Percentiles rank a stretch among this genome's conserved stretches.
Conservation (phyloP, 768 basidiomycete species). For the Coprinopsis sp. region DNA sequence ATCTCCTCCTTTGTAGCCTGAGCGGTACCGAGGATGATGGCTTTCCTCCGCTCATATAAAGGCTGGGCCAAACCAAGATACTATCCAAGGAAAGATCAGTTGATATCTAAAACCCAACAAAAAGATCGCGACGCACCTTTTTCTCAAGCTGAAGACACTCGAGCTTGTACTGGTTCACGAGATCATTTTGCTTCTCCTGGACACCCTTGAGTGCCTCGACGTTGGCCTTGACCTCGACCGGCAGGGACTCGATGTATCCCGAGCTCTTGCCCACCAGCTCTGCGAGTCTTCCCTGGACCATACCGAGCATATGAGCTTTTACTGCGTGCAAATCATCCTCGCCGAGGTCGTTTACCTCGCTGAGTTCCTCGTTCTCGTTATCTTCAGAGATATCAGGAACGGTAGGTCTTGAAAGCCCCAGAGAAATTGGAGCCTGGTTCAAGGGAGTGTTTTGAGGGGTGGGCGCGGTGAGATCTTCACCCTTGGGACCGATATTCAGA, state of each 20-base stretch:
- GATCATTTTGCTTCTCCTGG: constrained; percentile 84
- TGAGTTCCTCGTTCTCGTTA: constrained; percentile 56
- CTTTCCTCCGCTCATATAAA: constrained; percentile 79
- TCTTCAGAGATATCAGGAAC: constrained; percentile 86
- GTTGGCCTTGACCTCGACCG: constrained; percentile 73
- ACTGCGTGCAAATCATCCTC: constrained; percentile 38
- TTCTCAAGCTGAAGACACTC: constrained; percentile 95
- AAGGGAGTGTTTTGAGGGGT: constrained; percentile 94
- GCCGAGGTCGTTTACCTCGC: constrained; percentile 32
- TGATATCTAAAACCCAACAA: constrained; percentile 6
- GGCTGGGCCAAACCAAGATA: constrained; percentile 77
- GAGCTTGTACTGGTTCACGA: constrained; percentile 91
- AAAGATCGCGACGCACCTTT: constrained; percentile 67
- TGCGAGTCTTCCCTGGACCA: constrained; percentile 87
- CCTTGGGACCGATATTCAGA: constrained; percentile 56
- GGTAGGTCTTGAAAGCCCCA: constrained; percentile 78
- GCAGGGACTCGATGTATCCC: constrained; percentile 90
- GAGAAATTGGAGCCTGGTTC: constrained; percentile 72
- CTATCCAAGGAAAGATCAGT: constrained; percentile 27
- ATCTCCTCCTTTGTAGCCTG: constrained; percentile 79
- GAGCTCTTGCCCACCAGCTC: constrained; percentile 86
- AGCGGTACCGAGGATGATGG: constrained; percentile 74
- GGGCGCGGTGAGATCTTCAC: constrained; percentile 67
- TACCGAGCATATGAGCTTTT: constrained; percentile 67
- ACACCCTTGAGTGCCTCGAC: constrained; percentile 93